phyloP scores from a whole-genome alignment of 2,329 filamentous ascomycete species.

The Blastomyces gilchristii region DNA sequence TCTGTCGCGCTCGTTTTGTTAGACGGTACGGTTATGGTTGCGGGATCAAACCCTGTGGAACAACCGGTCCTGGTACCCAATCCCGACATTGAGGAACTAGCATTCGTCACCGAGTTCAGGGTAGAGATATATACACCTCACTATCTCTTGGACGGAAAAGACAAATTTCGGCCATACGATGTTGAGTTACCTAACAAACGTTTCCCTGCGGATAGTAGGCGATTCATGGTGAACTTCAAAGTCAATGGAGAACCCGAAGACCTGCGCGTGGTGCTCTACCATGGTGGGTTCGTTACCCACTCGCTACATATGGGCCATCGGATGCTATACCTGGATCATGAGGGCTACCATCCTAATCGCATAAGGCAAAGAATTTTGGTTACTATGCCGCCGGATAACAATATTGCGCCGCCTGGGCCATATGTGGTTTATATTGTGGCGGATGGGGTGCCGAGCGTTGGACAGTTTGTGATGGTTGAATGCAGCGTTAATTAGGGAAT shows the following conservation, averaged over 20 bases:
- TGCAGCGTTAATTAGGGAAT: neutral
- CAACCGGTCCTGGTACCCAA: conserved; percentile 43
- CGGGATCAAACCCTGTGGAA: conserved; percentile 52
- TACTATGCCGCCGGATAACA: conserved; percentile 45
- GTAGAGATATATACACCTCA: conserved; percentile 53
- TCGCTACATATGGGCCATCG: conserved; percentile 52
- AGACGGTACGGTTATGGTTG: conserved; percentile 50
- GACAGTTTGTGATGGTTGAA: conserved; percentile 39
- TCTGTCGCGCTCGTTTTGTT: conserved; percentile 49
- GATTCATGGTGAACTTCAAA: conserved; percentile 42
- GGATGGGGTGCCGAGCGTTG: conserved; percentile 45
- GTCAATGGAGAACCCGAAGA: conserved; percentile 33
- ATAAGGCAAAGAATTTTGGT: conserved; percentile 40
- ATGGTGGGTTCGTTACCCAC: conserved; percentile 53
- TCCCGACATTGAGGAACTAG: conserved; percentile 32
- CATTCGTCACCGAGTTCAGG: conserved; percentile 50
- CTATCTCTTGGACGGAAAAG: conserved; percentile 46
- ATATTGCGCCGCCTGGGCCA: conserved; percentile 48
- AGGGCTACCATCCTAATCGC: conserved; percentile 37
- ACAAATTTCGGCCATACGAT: conserved; percentile 39
- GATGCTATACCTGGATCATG: conserved; percentile 44
- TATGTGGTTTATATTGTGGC: conserved; percentile 51
- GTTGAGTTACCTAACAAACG: conserved; percentile 37
- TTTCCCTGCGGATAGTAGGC: conserved; percentile 36
- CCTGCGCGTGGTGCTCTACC: conserved; percentile 45